Evolutionary conservation across 129 eudicot genomes (phyloP).

Genomic region (Smallanthus sonchifolius): DNA sequence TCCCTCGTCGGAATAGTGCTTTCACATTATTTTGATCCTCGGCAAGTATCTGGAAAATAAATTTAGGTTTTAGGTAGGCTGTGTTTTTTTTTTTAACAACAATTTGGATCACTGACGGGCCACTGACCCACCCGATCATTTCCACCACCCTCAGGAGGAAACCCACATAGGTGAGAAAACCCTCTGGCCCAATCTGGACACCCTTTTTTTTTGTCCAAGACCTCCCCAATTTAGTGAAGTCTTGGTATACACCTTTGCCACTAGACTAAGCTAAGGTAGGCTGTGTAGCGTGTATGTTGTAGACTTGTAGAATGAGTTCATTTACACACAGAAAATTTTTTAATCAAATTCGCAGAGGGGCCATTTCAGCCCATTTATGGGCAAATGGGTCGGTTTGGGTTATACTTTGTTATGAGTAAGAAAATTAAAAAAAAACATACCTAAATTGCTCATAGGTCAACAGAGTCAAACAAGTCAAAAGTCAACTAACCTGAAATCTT

Average conservation of each 20-base stretch:
- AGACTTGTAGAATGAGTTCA: too few relatives aligned
- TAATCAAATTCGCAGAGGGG: background rate
- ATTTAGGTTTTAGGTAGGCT: background rate
- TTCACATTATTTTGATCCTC: conserved; percentile 89
- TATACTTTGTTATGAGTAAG: background rate
- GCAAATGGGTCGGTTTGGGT: background rate
- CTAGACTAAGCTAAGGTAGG: too few relatives aligned
- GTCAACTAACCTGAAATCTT: background rate
- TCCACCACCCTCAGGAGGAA: too few relatives aligned
- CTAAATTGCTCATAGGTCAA: background rate
- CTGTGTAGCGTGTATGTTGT: too few relatives aligned
- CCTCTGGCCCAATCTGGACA: too few relatives aligned
- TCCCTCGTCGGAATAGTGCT: conserved; percentile 88
- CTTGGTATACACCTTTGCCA: too few relatives aligned
- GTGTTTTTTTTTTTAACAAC: too few relatives aligned
- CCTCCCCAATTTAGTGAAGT: too few relatives aligned
- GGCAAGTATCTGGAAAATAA: conserved; percentile 51
- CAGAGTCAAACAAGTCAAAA: background rate
- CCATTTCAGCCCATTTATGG: background rate
- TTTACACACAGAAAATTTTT: background rate
- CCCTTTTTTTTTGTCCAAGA: too few relatives aligned
- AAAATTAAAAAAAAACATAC: background rate
- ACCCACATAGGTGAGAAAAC: too few relatives aligned
- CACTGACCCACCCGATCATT: too few relatives aligned
- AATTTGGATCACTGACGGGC: too few relatives aligned